Conservation (phyloP, 2,329 filamentous ascomycete genomes). For the Trichoderma gracile region DNA sequence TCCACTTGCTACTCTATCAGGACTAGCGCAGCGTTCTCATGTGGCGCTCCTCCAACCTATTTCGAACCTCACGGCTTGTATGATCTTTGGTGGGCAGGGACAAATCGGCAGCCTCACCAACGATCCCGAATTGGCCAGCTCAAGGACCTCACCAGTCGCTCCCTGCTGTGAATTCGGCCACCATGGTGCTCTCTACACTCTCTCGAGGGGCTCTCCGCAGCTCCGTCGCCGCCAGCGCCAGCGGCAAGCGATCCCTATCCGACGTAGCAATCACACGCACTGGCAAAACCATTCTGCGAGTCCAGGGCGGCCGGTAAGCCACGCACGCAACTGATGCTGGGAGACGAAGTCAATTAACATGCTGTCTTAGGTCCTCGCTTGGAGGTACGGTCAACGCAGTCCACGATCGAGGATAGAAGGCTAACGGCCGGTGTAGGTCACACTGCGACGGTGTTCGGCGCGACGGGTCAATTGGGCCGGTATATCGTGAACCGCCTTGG, state of each 20-base stretch:
- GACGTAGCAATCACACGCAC: slow-evolving; percentile 94
- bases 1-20: not conserved
- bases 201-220: slow-evolving; percentile 15
- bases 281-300: slow-evolving; percentile 89
- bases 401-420: slow-evolving; percentile 19
- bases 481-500: slow-evolving; percentile 97
- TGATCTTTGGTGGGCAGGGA: slow-evolving; percentile 19
- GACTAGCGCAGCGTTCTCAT: not conserved
- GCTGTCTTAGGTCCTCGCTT: slow-evolving; percentile 69
- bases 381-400: slow-evolving; percentile 63
- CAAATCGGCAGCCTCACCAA: slow-evolving; percentile 2
- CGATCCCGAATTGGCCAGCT: slow-evolving; percentile 18
- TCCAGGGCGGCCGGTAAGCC: slow-evolving; percentile 83
- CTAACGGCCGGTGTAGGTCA: slow-evolving; percentile 63
- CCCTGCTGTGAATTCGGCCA: slow-evolving; percentile 14
- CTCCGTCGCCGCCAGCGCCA: slow-evolving; percentile 30
- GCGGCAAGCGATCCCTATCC: slow-evolving; percentile 59
- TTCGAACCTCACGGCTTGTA: slow-evolving; percentile 14
- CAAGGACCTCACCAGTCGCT: slow-evolving; percentile 7
- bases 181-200: slow-evolving; percentile 11
- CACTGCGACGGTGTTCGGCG: slow-evolving; percentile 96
- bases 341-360: slow-evolving; percentile 34
- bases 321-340: slow-evolving; percentile 31
- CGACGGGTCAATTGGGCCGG: slow-evolving; percentile 90
- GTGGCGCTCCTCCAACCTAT: slow-evolving; percentile 9